Evolutionary conservation across 179 eudicot species (phyloP).

Genomic region (Spinacia oleracea): DNA sequence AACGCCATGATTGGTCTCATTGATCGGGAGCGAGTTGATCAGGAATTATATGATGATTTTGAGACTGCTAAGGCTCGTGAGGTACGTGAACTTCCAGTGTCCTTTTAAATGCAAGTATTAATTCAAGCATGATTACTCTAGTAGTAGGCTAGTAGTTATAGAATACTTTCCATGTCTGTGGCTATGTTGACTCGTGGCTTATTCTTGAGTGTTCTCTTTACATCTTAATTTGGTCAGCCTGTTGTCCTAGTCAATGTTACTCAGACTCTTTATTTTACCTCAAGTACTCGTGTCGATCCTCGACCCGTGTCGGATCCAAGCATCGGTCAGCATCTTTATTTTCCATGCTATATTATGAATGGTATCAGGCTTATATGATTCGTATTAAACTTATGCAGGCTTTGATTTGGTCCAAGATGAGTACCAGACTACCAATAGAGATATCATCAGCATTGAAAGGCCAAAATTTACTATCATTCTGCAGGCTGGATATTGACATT

Average conservation of each 20-base stretch:
- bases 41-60: constrained; percentile 80
- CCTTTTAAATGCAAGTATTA: too few species aligned
- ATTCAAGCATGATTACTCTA: background rate
- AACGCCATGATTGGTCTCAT: constrained; percentile 98
- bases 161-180: too few species aligned
- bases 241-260: background rate
- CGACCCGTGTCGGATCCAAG: background rate
- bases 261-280: too few species aligned
- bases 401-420: constrained; percentile 98
- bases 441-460: constrained; percentile 85
- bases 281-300: too few species aligned
- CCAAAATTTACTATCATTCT: constrained; percentile 67
- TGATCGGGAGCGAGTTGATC: constrained; percentile 86
- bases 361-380: constrained; percentile 1
- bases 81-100: constrained; percentile 49
- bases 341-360: background rate
- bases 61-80: constrained; percentile 91
- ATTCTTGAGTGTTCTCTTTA: constrained; percentile 2
- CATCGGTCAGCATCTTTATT: background rate
- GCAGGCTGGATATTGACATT: constrained; percentile 96
- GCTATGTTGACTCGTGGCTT: background rate
- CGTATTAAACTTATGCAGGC: constrained; percentile 49
- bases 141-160: background rate
- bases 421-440: constrained; percentile 97
- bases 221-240: background rate